These are phyloP conservation scores for Alternaria postmessia DNA, from an alignment of 2,329 filamentous ascomycete species.

Conservation along the genomic window DNA sequence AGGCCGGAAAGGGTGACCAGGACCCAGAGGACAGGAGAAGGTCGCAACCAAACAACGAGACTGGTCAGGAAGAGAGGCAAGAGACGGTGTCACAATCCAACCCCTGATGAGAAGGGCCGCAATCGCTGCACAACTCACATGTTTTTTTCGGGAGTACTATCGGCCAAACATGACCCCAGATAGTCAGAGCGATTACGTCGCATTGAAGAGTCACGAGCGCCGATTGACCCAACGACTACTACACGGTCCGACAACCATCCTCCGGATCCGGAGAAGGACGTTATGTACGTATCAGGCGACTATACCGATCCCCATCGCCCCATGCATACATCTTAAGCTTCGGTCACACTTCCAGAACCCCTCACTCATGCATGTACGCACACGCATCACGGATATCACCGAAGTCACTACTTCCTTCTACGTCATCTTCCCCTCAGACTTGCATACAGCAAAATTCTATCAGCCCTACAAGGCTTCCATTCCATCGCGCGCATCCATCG, in stretches of 20 bases:
- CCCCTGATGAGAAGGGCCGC: conserved; percentile 10
- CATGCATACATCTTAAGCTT: not conserved
- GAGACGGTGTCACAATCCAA: conserved; percentile 5
- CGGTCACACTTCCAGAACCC: conserved; percentile 17
- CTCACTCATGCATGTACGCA: conserved; percentile 4
- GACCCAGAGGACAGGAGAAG: conserved; percentile 17
- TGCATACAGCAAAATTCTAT: conserved; percentile 12
- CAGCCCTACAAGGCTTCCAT: conserved; percentile 17
- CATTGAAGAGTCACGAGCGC: not conserved
- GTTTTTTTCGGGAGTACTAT: conserved; percentile 5
- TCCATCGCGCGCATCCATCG: conserved; percentile 14
- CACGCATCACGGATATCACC: conserved; percentile 9
- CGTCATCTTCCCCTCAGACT: conserved; percentile 7
- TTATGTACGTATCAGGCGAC: not conserved
- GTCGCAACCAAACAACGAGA: conserved; percentile 6
- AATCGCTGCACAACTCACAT: not conserved
- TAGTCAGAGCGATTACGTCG: conserved; percentile 3
- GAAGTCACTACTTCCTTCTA: conserved; percentile 1
- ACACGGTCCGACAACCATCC: conserved; percentile 1
- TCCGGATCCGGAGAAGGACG: not conserved
- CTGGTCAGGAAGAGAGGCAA: not conserved
- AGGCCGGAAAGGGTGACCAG: conserved; percentile 21
- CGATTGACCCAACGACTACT: not conserved
- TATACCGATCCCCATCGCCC: not conserved
- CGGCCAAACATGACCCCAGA: conserved; percentile 3